Evolutionary conservation across 2,329 filamentous ascomycete genomes (phyloP), one percentile per base, ranked within the genome.

Genomic region (Fusarium sp.): DNA sequence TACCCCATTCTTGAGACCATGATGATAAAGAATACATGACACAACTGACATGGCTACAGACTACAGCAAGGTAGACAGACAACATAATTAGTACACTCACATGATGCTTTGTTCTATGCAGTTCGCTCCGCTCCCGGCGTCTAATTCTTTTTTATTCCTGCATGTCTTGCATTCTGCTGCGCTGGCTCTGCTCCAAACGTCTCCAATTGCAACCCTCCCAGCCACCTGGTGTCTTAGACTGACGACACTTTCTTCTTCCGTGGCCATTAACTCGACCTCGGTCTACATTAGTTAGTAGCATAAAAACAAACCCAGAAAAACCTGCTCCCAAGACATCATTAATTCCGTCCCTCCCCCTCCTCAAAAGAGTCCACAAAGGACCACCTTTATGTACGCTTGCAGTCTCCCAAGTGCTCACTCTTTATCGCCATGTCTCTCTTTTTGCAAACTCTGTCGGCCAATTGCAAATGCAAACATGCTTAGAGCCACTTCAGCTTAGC

Each of bases 401-500:
- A 25, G 51, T 49, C 34, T 67, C 50, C 34, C 34, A 45, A 20
- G 23, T 47, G 27, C 45, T 21, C 42, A 21, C n/a, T 28, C 30
- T 49, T 46, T 63, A 50, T 54, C 25, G 43, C 40, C 25, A 66
- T 66, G 63, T 66, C 63, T 66, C 63, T 66, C 61, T 50, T 66
- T 54, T 54, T 49, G n/a, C 61, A 50, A 55, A 54, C 42, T 54
- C 45, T 58, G 47, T 65, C 46, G 27, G 34, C 59, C 53, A 48
- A 55, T 53, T 67, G 43, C 47, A 56, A 53, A 27, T 58, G 60
- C 55, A 63, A 59, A 53, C 49, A 40, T 63, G 59, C 49, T 60
- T 64, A 88, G 66, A 96, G 82, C 73, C 95, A 96, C 78, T 92
- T 94, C 89, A 94, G 85, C 83, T 98, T 98, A 41, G 93, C 90